Base-by-base conservation (phyloP, 2,329 filamentous ascomycete species). In the Claviceps citrina region DNA sequence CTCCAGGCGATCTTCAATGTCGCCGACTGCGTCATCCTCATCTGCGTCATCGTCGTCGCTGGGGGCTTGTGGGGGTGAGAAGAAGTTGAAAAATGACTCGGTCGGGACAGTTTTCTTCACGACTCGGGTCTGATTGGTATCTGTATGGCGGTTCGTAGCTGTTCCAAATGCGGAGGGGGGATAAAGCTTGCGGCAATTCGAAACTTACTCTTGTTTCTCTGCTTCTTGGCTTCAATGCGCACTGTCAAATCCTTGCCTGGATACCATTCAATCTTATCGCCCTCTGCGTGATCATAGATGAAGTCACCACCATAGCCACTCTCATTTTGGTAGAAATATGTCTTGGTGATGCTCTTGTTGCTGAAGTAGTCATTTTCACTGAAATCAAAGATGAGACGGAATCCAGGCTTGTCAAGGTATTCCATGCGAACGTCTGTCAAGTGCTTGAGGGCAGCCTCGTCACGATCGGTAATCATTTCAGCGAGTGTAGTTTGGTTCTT, bases 1-100 rank as follows among this genome's bases (percentile, higher is more conserved):
- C 69, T 98, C 91, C 42, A 98, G 76, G 48, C 91, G 87, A 65
- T 94, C 87, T 70, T 98, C 91, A 39, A 98, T 93, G 59, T 98
- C 91, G 38, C 80, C 82, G 41, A 81, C 78, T 44, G 82, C 78
- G 49, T 89, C 81, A 27, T 77, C 81, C 46, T 89, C 81, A 31
- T 76, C 57, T 34, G 79, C 77, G 12, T 69, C 66, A 37, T 84
- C 78, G 26, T 81, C 78, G 25, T 81, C 82, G 37, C 68, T 71
- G 22, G 85, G 91, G 45, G 85, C 81, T 65, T 84, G 84, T 35
- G 91, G 93, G 20, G 91, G 91, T 40, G 86, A 86, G 71, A 98
- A 98, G 77, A 95, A 95, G 73, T 94, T 94, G 77, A 86, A 86
- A 73, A 98, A 98, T 2, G 91, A 96, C 62, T 95, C 91, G 43